A percentile compares a stretch with the other conserved stretches of the same genome.
These are phyloP conservation scores for Microstegium vimineum DNA, from an alignment of 176 grass and related monocot species.

Conservation along the genomic window DNA sequence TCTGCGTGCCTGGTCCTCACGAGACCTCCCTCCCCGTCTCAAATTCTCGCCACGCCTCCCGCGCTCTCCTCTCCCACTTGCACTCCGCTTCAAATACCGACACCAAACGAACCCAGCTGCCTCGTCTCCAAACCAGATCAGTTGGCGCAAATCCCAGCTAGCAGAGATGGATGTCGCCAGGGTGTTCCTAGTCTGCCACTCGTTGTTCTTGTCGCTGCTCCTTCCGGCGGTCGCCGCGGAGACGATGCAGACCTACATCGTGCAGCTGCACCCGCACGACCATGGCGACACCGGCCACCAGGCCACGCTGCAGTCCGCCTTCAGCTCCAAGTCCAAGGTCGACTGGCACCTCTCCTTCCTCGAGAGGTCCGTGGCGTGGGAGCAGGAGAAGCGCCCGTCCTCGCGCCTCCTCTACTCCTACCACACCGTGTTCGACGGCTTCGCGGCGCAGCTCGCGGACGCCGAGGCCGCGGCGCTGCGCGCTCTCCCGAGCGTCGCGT, in stretches of 20 bases:
- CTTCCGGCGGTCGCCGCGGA: not conserved
- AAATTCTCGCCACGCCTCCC: constrained; percentile 25
- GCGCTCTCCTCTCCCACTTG: not conserved
- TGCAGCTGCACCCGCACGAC: constrained; percentile 57
- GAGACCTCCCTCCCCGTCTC: constrained; percentile 37
- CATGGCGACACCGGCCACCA: not conserved
- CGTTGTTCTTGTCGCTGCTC: not conserved
- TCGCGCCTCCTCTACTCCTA: constrained; percentile 82
- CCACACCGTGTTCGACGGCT: constrained; percentile 78
- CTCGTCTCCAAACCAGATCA: not conserved
- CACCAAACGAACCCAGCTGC: not conserved
- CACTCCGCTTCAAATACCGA: constrained; percentile 33
- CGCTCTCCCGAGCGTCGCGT: constrained; percentile 47
- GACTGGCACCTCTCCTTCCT: constrained; percentile 77
- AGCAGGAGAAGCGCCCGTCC: constrained; percentile 30
- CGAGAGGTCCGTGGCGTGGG: constrained; percentile 24
- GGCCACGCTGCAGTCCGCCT: not conserved
- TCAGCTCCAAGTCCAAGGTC: constrained; percentile 29
- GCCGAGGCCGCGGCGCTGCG: constrained; percentile 51
- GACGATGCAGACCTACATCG: constrained; percentile 60
- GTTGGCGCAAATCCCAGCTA: too few species aligned
- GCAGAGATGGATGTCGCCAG: not conserved
- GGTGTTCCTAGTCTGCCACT: not conserved
- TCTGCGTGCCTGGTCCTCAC: constrained; percentile 29
- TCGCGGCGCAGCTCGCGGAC: constrained; percentile 57